Conservation (phyloP, 2,329 filamentous ascomycete species). For the Thelonectria blattea region DNA sequence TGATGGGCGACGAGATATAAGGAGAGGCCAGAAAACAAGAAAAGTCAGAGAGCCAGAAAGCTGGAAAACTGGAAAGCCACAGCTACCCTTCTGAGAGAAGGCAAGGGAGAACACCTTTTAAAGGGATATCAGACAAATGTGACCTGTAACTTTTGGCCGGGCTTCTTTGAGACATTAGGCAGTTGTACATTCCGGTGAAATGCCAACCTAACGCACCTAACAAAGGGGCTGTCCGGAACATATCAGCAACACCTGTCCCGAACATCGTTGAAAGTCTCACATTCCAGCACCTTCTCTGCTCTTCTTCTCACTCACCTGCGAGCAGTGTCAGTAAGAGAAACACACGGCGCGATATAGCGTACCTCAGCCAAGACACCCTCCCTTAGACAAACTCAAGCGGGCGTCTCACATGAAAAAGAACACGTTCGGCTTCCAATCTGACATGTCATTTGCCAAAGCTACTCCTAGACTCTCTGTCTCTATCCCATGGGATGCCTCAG, state of each 20-base stretch:
- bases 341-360: background rate
- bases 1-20: background rate
- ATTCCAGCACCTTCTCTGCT: too few relatives aligned
- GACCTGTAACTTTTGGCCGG: background rate
- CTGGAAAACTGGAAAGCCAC: too few relatives aligned
- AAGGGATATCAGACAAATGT: background rate
- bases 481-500: conserved; percentile 7
- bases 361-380: background rate
- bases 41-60: too few relatives aligned
- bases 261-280: background rate
- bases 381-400: background rate
- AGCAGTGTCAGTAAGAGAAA: background rate
- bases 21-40: background rate
- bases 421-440: conserved; percentile 1
- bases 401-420: background rate
- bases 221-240: background rate
- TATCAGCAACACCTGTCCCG: background rate
- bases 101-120: background rate
- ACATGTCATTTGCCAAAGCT: conserved; percentile 20
- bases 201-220: background rate
- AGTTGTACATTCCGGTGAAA: background rate
- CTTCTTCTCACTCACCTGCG: too few relatives aligned
- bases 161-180: background rate
- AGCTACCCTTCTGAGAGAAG: too few relatives aligned
- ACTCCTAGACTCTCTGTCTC: conserved; percentile 8